These are phyloP conservation scores for Hanseniaspora guilliermondii DNA, from an alignment of 805 yeast species.

Conservation along the genomic window DNA sequence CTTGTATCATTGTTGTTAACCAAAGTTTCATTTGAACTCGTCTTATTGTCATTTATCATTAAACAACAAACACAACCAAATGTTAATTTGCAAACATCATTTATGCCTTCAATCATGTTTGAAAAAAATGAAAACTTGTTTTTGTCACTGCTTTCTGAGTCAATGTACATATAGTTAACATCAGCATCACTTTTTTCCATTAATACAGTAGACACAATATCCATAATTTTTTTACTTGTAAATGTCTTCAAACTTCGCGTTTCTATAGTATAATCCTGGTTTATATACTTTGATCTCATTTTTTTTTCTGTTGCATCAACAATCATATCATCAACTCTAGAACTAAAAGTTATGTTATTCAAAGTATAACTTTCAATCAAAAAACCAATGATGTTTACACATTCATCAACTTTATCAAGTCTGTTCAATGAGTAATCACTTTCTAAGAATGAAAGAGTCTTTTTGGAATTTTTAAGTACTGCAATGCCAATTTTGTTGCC, in stretches of 20 bases:
- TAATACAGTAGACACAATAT: not conserved
- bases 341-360: not conserved
- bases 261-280: not conserved
- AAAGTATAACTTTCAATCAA: not conserved
- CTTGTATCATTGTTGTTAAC: not conserved
- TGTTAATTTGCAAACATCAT: not conserved
- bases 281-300: not conserved
- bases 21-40: not conserved
- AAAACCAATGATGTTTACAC: not conserved
- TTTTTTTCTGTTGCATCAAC: not conserved
- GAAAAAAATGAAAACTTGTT: not conserved
- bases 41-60: not conserved
- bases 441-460: not conserved
- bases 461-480: not conserved
- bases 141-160: not conserved
- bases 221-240: not conserved
- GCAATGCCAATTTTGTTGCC: not conserved
- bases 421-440: not conserved
- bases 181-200: not conserved
- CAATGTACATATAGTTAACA: not conserved
- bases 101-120: not conserved
- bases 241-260: not conserved
- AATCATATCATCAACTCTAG: not conserved
- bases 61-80: slow-evolving; percentile 1
- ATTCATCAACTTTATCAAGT: not conserved